phyloP scores from a whole-genome alignment of 768 basidiomycete genomes.

The Leccinellum albellum region DNA sequence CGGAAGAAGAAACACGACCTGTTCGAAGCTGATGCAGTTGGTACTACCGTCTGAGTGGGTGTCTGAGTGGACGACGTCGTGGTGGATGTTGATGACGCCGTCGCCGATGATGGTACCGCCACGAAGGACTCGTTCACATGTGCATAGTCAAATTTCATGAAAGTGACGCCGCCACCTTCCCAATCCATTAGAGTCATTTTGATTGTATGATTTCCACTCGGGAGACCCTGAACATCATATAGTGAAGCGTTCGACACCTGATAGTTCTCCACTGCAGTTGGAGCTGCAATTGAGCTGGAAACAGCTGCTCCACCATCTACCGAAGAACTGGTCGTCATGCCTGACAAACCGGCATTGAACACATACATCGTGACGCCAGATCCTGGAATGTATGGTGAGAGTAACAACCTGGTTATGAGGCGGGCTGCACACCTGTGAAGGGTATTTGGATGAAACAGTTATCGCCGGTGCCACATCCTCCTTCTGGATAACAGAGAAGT shows the following conservation, averaged over 20 bases:
- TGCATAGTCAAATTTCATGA: slow-evolving; percentile 29
- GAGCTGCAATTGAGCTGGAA: slow-evolving; percentile 1
- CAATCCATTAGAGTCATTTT: slow-evolving; percentile 24
- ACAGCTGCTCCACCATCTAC: slow-evolving; percentile 11
- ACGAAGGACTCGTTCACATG: slow-evolving; percentile 21
- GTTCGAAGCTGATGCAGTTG: background rate
- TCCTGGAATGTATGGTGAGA: slow-evolving; percentile 8
- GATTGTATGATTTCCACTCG: slow-evolving; percentile 15
- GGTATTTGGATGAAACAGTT: slow-evolving; percentile 20
- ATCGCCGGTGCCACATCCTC: slow-evolving; percentile 10
- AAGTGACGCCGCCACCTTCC: slow-evolving; percentile 3
- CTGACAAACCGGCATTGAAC: slow-evolving; percentile 15
- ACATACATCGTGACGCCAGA: slow-evolving; percentile 28
- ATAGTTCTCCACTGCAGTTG: slow-evolving; percentile 10
- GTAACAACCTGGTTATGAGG: background rate
- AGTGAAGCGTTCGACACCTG: slow-evolving; percentile 22
- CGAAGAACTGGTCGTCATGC: slow-evolving; percentile 22
- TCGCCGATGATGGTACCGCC: background rate
- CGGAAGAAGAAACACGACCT: slow-evolving; percentile 6
- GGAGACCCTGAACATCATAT: slow-evolving; percentile 16
- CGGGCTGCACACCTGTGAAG: slow-evolving; percentile 13
- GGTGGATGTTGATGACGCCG: slow-evolving; percentile 1
- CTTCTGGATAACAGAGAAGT: slow-evolving; percentile 7
- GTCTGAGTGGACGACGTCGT: background rate
- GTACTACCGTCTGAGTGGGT: background rate